These are phyloP conservation scores for Saccharomycopsis sp. DNA, from an alignment of 805 yeast species.

Conservation along the genomic window DNA sequence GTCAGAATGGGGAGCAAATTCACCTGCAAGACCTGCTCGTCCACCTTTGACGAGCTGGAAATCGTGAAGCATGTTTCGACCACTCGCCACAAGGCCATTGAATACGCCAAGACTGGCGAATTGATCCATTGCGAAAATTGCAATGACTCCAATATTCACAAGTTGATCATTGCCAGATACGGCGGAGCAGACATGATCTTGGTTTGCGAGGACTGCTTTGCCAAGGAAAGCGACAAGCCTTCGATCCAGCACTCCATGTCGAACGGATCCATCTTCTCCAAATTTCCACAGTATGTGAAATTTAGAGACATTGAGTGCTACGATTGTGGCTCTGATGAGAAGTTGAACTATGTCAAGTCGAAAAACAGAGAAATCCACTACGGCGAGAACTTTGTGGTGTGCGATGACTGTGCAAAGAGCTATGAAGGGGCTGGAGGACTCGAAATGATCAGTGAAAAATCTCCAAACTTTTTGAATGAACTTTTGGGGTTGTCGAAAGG, in stretches of 20 bases:
- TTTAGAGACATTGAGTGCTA: constrained; percentile 44
- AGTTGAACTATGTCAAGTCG: constrained; percentile 30
- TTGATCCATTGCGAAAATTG: constrained; percentile 48
- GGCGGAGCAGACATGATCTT: constrained; percentile 48
- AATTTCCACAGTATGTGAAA: constrained; percentile 37
- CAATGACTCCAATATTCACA: constrained; percentile 44
- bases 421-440: constrained; percentile 18
- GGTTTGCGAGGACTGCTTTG: constrained; percentile 38
- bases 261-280: constrained; percentile 47
- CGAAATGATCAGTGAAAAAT: constrained; percentile 35
- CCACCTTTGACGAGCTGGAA: constrained; percentile 28
- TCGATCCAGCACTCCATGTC: constrained; percentile 41
- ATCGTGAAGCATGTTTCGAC: constrained; percentile 44
- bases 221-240: constrained; percentile 36
- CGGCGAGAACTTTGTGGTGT: constrained; percentile 28
- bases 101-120: constrained; percentile 31
- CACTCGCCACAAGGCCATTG: constrained; percentile 45
- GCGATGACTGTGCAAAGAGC: constrained; percentile 35
- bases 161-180: constrained; percentile 39
- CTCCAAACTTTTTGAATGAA: constrained; percentile 38
- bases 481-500: constrained; percentile 40
- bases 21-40: constrained; percentile 41
- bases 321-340: constrained; percentile 34
- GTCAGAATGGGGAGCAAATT: too few species aligned
- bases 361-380: background rate